These are phyloP conservation scores for Blastobotrys capitulatus DNA, from an alignment of 1,139 yeast species.

Conservation along the genomic window DNA sequence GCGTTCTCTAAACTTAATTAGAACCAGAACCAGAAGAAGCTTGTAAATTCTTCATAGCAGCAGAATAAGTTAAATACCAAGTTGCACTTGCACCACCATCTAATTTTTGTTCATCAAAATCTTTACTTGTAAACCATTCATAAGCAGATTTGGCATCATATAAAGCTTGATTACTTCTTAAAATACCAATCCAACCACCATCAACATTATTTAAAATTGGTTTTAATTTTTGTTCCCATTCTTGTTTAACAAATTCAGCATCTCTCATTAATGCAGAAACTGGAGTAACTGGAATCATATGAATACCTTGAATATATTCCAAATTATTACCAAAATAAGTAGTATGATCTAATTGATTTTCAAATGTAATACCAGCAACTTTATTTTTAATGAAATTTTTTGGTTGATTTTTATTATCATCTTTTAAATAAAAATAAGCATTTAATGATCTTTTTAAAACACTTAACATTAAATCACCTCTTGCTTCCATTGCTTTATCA, in stretches of 20 bases:
- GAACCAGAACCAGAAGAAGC: background rate
- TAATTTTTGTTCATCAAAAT: slow-evolving; percentile 47
- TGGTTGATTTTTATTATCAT: slow-evolving; percentile 59
- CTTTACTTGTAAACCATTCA: slow-evolving; percentile 53
- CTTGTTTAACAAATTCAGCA: slow-evolving; percentile 66
- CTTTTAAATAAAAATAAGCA: slow-evolving; percentile 52
- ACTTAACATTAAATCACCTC: slow-evolving; percentile 71
- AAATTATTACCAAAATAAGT: slow-evolving; percentile 74
- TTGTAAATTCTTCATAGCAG: slow-evolving; percentile 31
- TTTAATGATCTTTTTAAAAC: slow-evolving; percentile 58
- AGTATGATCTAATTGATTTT: slow-evolving; percentile 86
- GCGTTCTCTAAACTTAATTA: background rate
- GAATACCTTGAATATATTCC: slow-evolving; percentile 92
- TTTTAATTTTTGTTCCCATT: slow-evolving; percentile 60
- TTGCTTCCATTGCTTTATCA: slow-evolving; percentile 67
- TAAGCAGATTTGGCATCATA: slow-evolving; percentile 64
- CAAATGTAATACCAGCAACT: slow-evolving; percentile 71
- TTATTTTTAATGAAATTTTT: slow-evolving; percentile 51
- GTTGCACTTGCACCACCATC: slow-evolving; percentile 89
- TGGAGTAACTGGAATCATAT: slow-evolving; percentile 88
- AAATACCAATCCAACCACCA: slow-evolving; percentile 86
- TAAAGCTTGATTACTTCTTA: slow-evolving; percentile 73
- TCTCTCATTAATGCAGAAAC: slow-evolving; percentile 71
- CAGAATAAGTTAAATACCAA: slow-evolving; percentile 81
- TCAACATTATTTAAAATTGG: slow-evolving; percentile 48